Percentiles rank a stretch among this genome's conserved stretches.
Conservation (phyloP, 192 early-diverging fungal species). For the Gigaspora rosea region DNA sequence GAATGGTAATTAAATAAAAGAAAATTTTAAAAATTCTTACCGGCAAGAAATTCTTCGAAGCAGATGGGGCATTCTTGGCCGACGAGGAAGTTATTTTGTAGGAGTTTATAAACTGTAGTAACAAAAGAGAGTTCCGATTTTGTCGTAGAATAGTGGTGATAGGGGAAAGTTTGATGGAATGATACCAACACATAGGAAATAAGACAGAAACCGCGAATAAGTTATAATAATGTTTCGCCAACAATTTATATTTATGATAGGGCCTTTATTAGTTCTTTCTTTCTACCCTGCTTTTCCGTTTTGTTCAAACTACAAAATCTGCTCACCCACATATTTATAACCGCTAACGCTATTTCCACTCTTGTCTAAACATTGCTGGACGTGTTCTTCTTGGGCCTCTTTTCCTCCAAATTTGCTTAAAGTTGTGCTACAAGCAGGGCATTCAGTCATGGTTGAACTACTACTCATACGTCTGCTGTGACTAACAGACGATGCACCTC, state of each 20-base stretch:
- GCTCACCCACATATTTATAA: conserved; percentile 68
- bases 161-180: conserved; percentile 1
- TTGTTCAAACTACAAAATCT: conserved; percentile 14
- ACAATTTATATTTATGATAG: not conserved
- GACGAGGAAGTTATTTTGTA: conserved; percentile 58
- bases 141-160: not conserved
- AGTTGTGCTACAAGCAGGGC: conserved; percentile 66
- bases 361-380: conserved; percentile 60
- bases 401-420: conserved; percentile 52
- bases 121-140: not conserved
- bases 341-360: conserved; percentile 48
- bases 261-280: conserved; percentile 9
- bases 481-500: not conserved
- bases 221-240: conserved; percentile 19
- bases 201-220: conserved; percentile 6
- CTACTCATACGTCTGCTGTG: conserved; percentile 39
- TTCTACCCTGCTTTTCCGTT: not conserved
- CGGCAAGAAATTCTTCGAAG: conserved; percentile 88
- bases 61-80: conserved; percentile 91
- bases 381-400: conserved; percentile 56
- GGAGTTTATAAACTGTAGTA: conserved; percentile 58
- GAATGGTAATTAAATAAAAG: not conserved
- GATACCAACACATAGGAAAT: conserved; percentile 8
- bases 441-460: conserved; percentile 67
- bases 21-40: conserved; percentile 34